Conservation (phyloP, 495 filamentous ascomycete genomes). For the Geoglossum glabrum region DNA sequence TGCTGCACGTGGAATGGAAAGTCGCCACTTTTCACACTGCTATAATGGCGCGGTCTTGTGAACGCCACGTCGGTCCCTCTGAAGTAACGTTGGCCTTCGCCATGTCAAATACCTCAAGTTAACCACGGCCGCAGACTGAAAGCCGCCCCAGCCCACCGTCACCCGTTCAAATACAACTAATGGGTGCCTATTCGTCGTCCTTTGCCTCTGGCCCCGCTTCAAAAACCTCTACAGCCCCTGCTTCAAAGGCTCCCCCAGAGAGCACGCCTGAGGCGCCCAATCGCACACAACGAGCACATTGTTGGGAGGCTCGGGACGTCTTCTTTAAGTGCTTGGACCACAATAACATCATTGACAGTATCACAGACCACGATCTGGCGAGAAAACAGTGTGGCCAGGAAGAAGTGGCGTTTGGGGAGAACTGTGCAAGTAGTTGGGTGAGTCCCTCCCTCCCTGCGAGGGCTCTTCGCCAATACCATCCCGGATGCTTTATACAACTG, state of each 20-base stretch:
- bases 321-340: constrained; percentile 76
- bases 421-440: constrained; percentile 71
- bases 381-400: constrained; percentile 46
- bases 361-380: constrained; percentile 48
- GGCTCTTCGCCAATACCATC: not conserved
- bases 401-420: constrained; percentile 43
- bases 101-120: not conserved
- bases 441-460: constrained; percentile 12
- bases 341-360: constrained; percentile 62
- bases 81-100: not conserved
- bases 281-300: constrained; percentile 51
- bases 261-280: constrained; percentile 41
- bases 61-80: no score
- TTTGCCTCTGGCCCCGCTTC: constrained; percentile 19
- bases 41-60: no score
- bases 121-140: not conserved
- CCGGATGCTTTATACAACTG: not conserved
- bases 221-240: constrained; percentile 32
- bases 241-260: constrained; percentile 13
- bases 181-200: constrained; percentile 6
- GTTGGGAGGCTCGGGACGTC: constrained; percentile 69
- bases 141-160: not conserved
- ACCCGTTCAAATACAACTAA: not conserved
- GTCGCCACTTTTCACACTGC: no score
- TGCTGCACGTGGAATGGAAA: no score